Evolutionary conservation across 192 early-diverging fungal genomes (phyloP).

Genomic region (Coemansia sp.): DNA sequence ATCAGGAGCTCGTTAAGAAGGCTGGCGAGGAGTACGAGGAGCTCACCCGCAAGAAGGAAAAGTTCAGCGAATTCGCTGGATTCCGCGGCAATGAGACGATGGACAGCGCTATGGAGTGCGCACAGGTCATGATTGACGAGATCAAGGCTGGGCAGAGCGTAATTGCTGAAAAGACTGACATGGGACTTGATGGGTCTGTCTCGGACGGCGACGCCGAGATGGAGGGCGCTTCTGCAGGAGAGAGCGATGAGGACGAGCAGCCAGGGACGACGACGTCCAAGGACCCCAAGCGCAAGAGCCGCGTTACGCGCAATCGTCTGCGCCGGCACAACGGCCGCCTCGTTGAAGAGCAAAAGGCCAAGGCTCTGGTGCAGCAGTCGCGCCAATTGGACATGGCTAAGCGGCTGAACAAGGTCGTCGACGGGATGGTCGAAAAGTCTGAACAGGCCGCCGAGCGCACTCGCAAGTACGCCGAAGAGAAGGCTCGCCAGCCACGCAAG

Average conservation of each 20-base stretch:
- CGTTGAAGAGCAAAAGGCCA: slow-evolving; percentile 42
- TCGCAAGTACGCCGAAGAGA: slow-evolving; percentile 32
- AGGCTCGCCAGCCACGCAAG: slow-evolving; percentile 31
- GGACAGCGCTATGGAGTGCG: slow-evolving; percentile 35
- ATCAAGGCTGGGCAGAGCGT: slow-evolving; percentile 25
- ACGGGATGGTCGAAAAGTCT: slow-evolving; percentile 37
- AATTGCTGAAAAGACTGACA: slow-evolving; percentile 10
- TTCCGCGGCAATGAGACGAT: slow-evolving; percentile 16
- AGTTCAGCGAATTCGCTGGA: slow-evolving; percentile 14
- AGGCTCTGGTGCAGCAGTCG: slow-evolving; percentile 46
- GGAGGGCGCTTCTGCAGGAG: slow-evolving; percentile 6
- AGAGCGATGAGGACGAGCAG: slow-evolving; percentile 17
- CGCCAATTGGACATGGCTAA: slow-evolving; percentile 59
- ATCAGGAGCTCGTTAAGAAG: slow-evolving; percentile 67
- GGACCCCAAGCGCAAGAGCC: slow-evolving; percentile 61
- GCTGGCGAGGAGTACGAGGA: slow-evolving; percentile 63
- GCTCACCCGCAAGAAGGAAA: slow-evolving; percentile 35
- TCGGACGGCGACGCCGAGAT: slow-evolving; percentile 16
- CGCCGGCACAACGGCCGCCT: slow-evolving; percentile 41
- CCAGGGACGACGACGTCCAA: slow-evolving; percentile 13
- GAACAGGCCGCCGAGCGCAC: slow-evolving; percentile 24
- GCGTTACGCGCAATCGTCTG: slow-evolving; percentile 62
- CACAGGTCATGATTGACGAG: slow-evolving; percentile 27
- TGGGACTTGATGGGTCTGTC: slow-evolving; percentile 17
- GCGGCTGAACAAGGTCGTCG: slow-evolving; percentile 55